Evolutionary conservation across 2,329 filamentous ascomycete genomes (phyloP).

Genomic region (Fusarium drepaniforme): DNA sequence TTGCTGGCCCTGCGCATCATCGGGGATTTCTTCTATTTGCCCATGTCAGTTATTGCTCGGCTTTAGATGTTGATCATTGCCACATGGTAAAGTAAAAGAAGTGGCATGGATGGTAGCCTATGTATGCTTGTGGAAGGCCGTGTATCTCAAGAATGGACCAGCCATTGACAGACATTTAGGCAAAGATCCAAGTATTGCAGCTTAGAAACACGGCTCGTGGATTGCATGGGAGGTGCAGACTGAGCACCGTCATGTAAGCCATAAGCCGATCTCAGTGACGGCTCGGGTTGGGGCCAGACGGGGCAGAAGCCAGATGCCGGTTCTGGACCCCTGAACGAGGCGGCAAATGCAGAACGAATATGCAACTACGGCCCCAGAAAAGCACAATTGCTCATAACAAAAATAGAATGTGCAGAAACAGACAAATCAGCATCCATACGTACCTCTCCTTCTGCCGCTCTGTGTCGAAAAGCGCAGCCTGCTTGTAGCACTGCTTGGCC

Average conservation of each 20-base stretch:
- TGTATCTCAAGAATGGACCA: not conserved
- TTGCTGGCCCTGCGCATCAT: constrained; percentile 11
- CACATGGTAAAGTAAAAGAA: not conserved
- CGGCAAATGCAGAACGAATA: not conserved
- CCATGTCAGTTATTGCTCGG: constrained; percentile 17
- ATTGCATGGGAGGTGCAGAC: not conserved
- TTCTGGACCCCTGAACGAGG: not conserved
- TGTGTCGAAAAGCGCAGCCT: constrained; percentile 48
- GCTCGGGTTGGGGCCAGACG: not conserved
- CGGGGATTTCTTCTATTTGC: constrained; percentile 19
- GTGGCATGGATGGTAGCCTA: not conserved
- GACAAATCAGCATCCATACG: constrained; percentile 17
- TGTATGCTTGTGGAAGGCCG: not conserved
- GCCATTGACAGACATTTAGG: not conserved
- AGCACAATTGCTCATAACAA: not conserved
- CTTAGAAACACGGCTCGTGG: not conserved
- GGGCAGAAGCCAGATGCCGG: not conserved
- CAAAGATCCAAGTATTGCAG: not conserved
- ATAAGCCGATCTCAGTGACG: not conserved
- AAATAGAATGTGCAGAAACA: constrained; percentile 1
- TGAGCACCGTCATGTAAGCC: not conserved
- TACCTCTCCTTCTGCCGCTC: constrained; percentile 43
- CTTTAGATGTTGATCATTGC: not conserved
- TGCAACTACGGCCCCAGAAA: not conserved
- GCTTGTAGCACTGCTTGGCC: constrained; percentile 26